Evolutionary conservation across 192 early-diverging fungal species (phyloP).

Genomic region (Backusella liffmaniae): DNA sequence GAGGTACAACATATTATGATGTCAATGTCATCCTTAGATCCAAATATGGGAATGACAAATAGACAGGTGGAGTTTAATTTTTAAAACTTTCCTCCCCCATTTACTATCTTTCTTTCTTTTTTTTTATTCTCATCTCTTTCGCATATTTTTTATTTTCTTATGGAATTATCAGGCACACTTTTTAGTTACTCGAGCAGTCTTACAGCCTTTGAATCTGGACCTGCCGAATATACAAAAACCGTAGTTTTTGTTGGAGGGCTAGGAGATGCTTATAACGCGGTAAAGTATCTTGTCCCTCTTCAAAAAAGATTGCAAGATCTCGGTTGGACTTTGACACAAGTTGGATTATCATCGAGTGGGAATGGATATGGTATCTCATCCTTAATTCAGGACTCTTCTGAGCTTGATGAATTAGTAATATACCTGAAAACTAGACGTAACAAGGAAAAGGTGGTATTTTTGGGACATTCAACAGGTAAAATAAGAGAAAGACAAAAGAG

Average conservation of each 20-base stretch:
- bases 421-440: constrained; percentile 26
- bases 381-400: constrained; percentile 34
- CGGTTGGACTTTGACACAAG: constrained; percentile 38
- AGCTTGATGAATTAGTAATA: constrained; percentile 37
- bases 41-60: not conserved
- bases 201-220: constrained; percentile 44
- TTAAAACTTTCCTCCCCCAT: not conserved
- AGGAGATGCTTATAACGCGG: constrained; percentile 41
- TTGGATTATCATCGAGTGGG: constrained; percentile 42
- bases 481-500: too few species aligned
- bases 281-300: constrained; percentile 36
- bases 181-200: constrained; percentile 37
- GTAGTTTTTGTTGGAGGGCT: constrained; percentile 43
- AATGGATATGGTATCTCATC: constrained; percentile 41
- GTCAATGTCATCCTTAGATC: not conserved
- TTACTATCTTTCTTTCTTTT: too few species aligned
- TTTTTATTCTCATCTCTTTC: not conserved
- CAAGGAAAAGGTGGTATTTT: constrained; percentile 37
- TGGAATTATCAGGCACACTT: constrained; percentile 38
- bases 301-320: constrained; percentile 16
- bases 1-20: too few species aligned
- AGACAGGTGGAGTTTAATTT: not conserved
- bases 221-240: constrained; percentile 12
- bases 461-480: constrained; percentile 48
- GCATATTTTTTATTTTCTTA: not conserved